Evolutionary conservation across 1,139 yeast species (phyloP).

Genomic region (Pichia sp.): DNA sequence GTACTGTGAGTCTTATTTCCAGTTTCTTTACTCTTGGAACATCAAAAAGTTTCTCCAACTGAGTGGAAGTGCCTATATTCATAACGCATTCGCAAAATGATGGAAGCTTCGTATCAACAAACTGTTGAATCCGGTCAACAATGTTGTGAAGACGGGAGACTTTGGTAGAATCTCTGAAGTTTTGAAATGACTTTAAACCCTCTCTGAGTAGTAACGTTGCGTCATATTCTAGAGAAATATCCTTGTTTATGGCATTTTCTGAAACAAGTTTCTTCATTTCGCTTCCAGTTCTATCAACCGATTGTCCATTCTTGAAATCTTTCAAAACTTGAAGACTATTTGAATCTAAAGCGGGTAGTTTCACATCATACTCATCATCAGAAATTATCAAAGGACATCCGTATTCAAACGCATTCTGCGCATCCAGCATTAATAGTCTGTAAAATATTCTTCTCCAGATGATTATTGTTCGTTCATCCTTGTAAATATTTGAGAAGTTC

Average conservation of each 20-base stretch:
- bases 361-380: conserved; percentile 31
- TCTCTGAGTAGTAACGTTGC: conserved; percentile 26
- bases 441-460: conserved; percentile 44
- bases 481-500: conserved; percentile 29
- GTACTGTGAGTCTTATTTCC: conserved; percentile 21
- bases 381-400: conserved; percentile 37
- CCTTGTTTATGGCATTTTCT: conserved; percentile 25
- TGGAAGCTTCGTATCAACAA: conserved; percentile 24
- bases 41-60: conserved; percentile 22
- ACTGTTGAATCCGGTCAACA: conserved; percentile 27
- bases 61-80: conserved; percentile 12
- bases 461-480: conserved; percentile 23
- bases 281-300: conserved; percentile 15
- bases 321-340: conserved; percentile 17
- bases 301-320: conserved; percentile 21
- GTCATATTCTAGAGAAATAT: conserved; percentile 24
- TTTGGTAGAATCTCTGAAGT: conserved; percentile 24
- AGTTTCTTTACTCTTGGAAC: conserved; percentile 22
- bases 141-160: conserved; percentile 26
- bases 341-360: conserved; percentile 25
- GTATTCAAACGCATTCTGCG: conserved; percentile 33
- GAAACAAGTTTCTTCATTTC: conserved; percentile 18
- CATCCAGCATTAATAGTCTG: conserved; percentile 37
- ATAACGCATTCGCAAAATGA: conserved; percentile 26
- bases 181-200: conserved; percentile 25